Evolutionary conservation across 495 filamentous ascomycete genomes (phyloP), one percentile per base, ranked within the genome.

Genomic region (Aspergillus cavernicola): DNA sequence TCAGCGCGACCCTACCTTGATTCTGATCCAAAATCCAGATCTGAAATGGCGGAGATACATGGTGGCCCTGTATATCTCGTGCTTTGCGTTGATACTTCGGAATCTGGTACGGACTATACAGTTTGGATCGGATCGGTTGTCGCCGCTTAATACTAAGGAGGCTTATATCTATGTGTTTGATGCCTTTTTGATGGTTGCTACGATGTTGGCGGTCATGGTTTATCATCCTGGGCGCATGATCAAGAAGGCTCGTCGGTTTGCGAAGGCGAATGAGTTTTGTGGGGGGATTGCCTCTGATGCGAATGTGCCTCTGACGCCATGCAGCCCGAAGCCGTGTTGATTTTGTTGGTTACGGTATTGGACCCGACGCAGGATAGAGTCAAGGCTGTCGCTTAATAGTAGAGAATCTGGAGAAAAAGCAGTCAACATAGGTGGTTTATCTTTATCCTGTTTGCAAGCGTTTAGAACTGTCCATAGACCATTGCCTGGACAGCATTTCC

Each of bases 61-160:
- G 65, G 60, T 63, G 54, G 63, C 57, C 18, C 58, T 79, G 11
- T 77, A 76, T 56, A 53, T 63, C 12, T 62, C 62, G 7, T 72
- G 69, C 59, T 40, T 57, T 20, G 60, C 68, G 4, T 60, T 78
- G 45, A 65, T 75, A 54, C 13, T 76, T 6, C 58, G 76, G 10
- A 74, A 68, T 49, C 48, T 78, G 16, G 67, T 76, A 12, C 49
- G 76, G 16, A 67, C 68, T 26, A 62, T 78, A 19, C 70, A 79
- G 58, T 77, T 72, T 45, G 63, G 59, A n/a, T 57, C 60, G 3
- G 23, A 19, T 12, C 24, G 42, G 43, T 56, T 39, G 24, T 41
- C 63, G n/a, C 52, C 52, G 22, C 32, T 73, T 15, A 63, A 61
- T 19, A 62, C 42, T 7, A 50, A 63, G 37, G 70, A 73, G 64